Conservation (phyloP, 2,329 filamentous ascomycete species). For the Penicillium sp. region DNA sequence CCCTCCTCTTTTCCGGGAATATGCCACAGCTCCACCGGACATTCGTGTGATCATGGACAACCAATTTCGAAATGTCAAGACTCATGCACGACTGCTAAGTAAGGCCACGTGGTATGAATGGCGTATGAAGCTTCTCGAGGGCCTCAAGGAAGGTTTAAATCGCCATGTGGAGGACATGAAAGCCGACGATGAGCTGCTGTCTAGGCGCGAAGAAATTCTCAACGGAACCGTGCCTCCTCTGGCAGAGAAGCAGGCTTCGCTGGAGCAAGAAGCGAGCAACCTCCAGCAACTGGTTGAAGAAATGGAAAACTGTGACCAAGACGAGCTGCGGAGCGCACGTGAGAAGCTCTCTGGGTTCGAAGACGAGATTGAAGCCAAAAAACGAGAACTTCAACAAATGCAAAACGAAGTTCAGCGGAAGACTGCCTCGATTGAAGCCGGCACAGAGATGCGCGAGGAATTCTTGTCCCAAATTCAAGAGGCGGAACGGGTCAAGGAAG, state of each 20-base stretch:
- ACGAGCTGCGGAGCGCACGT: conserved; percentile 72
- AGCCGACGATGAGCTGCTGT: conserved; percentile 65
- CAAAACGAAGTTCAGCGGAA: conserved; percentile 66
- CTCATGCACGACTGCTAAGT: conserved; percentile 81
- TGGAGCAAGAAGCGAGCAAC: conserved; percentile 63
- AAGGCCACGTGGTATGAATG: conserved; percentile 98
- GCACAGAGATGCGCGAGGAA: conserved; percentile 65
- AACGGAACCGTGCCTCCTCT: conserved; percentile 65
- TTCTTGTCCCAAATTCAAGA: conserved; percentile 72
- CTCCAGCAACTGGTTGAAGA: conserved; percentile 69
- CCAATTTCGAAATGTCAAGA: conserved; percentile 96
- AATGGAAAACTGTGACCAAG: conserved; percentile 64
- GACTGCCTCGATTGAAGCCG: conserved; percentile 60
- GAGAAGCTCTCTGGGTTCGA: conserved; percentile 64
- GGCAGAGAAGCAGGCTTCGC: conserved; percentile 56
- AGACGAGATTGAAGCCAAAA: conserved; percentile 67
- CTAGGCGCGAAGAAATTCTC: conserved; percentile 66
- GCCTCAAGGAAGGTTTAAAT: conserved; percentile 75
- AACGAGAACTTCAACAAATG: conserved; percentile 63
- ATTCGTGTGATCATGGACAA: conserved; percentile 87
- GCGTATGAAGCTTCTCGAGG: conserved; percentile 83
- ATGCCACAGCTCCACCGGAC: conserved; percentile 78
- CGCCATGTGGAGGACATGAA: conserved; percentile 75
- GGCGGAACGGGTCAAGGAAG: conserved; percentile 78
- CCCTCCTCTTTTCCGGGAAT: conserved; percentile 86